phyloP scores from a whole-genome alignment of 495 filamentous ascomycete species.

The Cenococcum geophilum region DNA sequence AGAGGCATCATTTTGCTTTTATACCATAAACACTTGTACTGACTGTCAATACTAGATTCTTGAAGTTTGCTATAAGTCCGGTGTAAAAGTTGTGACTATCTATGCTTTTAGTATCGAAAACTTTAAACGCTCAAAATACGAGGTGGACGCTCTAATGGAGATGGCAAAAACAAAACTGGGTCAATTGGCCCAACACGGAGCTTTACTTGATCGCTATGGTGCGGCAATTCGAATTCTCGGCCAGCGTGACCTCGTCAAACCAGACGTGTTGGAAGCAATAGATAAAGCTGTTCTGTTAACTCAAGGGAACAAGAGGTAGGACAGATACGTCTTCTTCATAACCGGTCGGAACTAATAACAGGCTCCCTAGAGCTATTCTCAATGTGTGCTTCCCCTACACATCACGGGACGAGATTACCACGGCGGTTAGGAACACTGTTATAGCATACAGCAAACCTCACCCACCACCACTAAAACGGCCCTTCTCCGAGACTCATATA shows the following conservation, averaged over 20 bases:
- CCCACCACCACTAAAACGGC: slow-evolving; percentile 46
- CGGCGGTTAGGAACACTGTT: slow-evolving; percentile 82
- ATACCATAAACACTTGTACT: slow-evolving; percentile 16
- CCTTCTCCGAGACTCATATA: slow-evolving; percentile 83
- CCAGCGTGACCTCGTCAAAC: slow-evolving; percentile 68
- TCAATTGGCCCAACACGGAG: slow-evolving; percentile 87
- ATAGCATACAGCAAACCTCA: slow-evolving; percentile 68
- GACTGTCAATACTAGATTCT: slow-evolving; percentile 55
- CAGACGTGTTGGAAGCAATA: slow-evolving; percentile 81
- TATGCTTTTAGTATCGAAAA: slow-evolving; percentile 99
- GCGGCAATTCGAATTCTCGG: slow-evolving; percentile 80
- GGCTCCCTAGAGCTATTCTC: slow-evolving; percentile 56
- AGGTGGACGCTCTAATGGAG: slow-evolving; percentile 95
- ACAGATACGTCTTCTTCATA: slow-evolving; percentile 20
- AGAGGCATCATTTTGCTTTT: no score
- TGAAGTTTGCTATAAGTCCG: slow-evolving; percentile 95
- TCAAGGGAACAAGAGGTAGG: slow-evolving; percentile 66
- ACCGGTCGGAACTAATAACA: not conserved
- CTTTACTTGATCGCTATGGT: slow-evolving; percentile 87
- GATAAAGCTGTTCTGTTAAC: slow-evolving; percentile 79
- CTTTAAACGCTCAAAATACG: slow-evolving; percentile 96
- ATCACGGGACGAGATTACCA: slow-evolving; percentile 89
- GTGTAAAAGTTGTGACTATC: slow-evolving; percentile 90
- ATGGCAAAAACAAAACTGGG: slow-evolving; percentile 91
- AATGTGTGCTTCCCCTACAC: slow-evolving; percentile 99